These are phyloP conservation scores for Trebouxiophyceae sp. DNA, from an alignment of 163 green algal genomes.

Conservation along the genomic window DNA sequence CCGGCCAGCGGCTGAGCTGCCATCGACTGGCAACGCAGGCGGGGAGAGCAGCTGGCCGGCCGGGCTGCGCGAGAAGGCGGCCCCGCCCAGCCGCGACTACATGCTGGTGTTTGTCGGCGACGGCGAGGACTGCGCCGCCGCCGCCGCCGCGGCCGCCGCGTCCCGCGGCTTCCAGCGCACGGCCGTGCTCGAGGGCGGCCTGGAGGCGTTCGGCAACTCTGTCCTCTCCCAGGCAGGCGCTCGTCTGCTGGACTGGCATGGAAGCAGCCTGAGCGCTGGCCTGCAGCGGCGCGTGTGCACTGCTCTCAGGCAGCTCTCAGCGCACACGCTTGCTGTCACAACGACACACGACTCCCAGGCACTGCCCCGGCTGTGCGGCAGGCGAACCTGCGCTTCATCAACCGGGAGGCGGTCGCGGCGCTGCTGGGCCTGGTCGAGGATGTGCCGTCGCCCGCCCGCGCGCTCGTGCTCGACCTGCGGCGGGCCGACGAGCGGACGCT, in stretches of 20 bases:
- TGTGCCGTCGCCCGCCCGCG: background rate
- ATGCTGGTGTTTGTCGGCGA: slow-evolving; percentile 22
- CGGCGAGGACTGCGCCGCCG: background rate
- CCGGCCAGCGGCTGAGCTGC: background rate
- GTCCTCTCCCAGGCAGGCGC: slow-evolving; percentile 6
- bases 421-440: slow-evolving; percentile 28
- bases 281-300: too few relatives aligned
- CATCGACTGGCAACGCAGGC: background rate
- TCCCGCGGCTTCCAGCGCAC: slow-evolving; percentile 9
- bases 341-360: too few relatives aligned
- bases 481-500: slow-evolving; percentile 61
- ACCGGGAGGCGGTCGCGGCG: slow-evolving; percentile 40
- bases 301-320: too few relatives aligned
- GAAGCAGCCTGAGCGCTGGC: too few relatives aligned
- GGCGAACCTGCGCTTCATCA: slow-evolving; percentile 31
- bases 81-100: slow-evolving; percentile 3
- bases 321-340: too few relatives aligned
- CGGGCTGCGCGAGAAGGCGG: background rate
- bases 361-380: too few relatives aligned
- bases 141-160: slow-evolving; percentile 13
- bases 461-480: slow-evolving; percentile 50
- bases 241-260: too few relatives aligned
- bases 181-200: slow-evolving; percentile 12
- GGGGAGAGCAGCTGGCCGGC: background rate
- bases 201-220: slow-evolving; percentile 1